phyloP scores from a whole-genome alignment of 1,284 basidiomycete species.

The Trichosporon faecale region DNA sequence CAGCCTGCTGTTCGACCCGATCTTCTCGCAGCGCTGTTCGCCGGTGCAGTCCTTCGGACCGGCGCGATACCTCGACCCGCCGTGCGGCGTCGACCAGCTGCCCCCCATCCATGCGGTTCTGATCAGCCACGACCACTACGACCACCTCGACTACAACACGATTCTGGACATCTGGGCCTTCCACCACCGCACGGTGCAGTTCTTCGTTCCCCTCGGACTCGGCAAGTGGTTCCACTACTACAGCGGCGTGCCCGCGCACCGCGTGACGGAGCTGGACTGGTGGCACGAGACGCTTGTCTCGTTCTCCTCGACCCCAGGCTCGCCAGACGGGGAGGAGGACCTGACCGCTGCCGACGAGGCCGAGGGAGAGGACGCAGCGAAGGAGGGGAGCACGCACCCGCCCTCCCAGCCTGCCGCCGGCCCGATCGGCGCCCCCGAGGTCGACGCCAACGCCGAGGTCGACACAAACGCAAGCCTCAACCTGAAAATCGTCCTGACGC shows the following conservation, averaged over 20 bases:
- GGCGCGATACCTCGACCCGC: conserved; percentile 43
- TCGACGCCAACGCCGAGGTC: conserved; percentile 9
- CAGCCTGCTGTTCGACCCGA: conserved; percentile 49
- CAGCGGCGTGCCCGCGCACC: conserved; percentile 36
- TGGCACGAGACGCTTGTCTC: conserved; percentile 46
- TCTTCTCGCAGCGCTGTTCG: conserved; percentile 51
- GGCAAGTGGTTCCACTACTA: conserved; percentile 46
- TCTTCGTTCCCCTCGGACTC: conserved; percentile 49
- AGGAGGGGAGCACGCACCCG: not conserved
- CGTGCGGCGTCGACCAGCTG: conserved; percentile 45
- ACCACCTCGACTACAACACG: conserved; percentile 51
- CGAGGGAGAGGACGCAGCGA: not conserved
- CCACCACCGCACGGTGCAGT: conserved; percentile 45
- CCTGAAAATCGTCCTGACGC: conserved; percentile 49
- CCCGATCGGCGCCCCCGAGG: not conserved
- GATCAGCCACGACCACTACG: conserved; percentile 53
- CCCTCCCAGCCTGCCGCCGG: not conserved
- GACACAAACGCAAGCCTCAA: conserved; percentile 26
- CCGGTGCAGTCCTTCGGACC: conserved; percentile 50
- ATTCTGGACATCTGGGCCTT: conserved; percentile 49
- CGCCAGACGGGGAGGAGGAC: not conserved
- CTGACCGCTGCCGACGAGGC: not conserved
- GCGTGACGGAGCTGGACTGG: conserved; percentile 52
- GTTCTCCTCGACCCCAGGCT: conserved; percentile 24
- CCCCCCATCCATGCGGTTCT: conserved; percentile 47